A percentile compares a stretch with the other conserved stretches of the same genome.
These are phyloP conservation scores for Lachnellula arida DNA, from an alignment of 2,329 filamentous ascomycete species.

Conservation along the genomic window DNA sequence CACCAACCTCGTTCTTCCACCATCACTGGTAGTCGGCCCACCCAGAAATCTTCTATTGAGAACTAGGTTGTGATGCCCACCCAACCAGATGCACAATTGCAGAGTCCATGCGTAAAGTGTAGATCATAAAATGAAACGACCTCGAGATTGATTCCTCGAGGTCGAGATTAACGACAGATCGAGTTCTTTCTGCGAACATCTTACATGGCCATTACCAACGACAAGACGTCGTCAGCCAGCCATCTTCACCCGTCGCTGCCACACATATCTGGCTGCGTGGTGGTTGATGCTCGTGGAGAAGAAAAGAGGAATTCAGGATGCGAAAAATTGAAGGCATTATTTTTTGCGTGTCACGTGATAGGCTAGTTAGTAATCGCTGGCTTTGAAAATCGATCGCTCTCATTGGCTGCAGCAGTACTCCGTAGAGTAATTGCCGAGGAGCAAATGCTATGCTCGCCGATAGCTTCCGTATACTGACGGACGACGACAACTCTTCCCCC, in stretches of 20 bases:
- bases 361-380: not conserved
- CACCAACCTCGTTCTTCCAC: too few relatives aligned
- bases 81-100: too few relatives aligned
- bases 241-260: slow-evolving; percentile 25
- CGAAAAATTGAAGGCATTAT: slow-evolving; percentile 15
- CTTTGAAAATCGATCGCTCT: slow-evolving; percentile 14
- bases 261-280: slow-evolving; percentile 29
- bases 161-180: slow-evolving; percentile 39
- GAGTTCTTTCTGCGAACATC: slow-evolving; percentile 32
- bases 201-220: slow-evolving; percentile 20
- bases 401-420: slow-evolving; percentile 11
- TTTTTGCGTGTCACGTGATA: slow-evolving; percentile 12
- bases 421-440: slow-evolving; percentile 15
- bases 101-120: slow-evolving; percentile 15
- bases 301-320: slow-evolving; percentile 11
- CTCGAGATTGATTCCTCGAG: slow-evolving; percentile 32
- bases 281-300: slow-evolving; percentile 32
- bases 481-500: slow-evolving; percentile 21
- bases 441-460: slow-evolving; percentile 9
- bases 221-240: slow-evolving; percentile 30
- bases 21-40: too few relatives aligned
- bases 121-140: slow-evolving; percentile 39
- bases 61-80: too few relatives aligned
- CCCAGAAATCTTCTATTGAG: too few relatives aligned
- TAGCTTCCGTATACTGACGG: slow-evolving; percentile 19